phyloP scores from a whole-genome alignment of 352 stramenopile genomes.

The Globisporangium recalcitrans region DNA sequence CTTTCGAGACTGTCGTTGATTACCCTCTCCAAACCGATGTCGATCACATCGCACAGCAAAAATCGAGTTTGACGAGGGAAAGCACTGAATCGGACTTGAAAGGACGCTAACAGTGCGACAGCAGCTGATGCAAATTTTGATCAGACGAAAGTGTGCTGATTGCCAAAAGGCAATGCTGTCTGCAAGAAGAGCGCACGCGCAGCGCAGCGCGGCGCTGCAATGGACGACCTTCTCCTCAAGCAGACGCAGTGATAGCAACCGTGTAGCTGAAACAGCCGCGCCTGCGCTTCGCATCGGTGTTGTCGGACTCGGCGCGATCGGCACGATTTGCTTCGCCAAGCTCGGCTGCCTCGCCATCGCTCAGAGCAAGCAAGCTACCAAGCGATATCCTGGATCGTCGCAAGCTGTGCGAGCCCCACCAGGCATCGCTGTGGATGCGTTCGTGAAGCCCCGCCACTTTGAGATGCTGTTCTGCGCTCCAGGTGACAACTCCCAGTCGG shows the following conservation, averaged over 20 bases:
- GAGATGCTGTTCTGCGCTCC: conserved; percentile 10
- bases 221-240: background rate
- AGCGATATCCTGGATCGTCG: background rate
- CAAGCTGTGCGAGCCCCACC: no score
- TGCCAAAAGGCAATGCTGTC: background rate
- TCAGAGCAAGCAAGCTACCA: background rate
- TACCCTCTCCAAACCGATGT: no score
- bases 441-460: conserved; percentile 49
- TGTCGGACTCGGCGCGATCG: conserved; percentile 64
- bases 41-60: no score
- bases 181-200: background rate
- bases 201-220: background rate
- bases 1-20: no score
- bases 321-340: conserved; percentile 67
- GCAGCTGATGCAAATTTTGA: background rate
- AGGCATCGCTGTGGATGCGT: conserved; percentile 39
- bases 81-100: no score
- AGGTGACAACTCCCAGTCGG: no score
- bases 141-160: background rate
- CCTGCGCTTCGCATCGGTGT: conserved; percentile 40
- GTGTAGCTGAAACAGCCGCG: background rate
- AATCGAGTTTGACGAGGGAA: no score
- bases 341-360: conserved; percentile 27
- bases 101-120: no score
- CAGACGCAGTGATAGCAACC: background rate